phyloP scores from a whole-genome alignment of 225 moss, liverwort and hornwort species.

The Bryum argenteum region DNA sequence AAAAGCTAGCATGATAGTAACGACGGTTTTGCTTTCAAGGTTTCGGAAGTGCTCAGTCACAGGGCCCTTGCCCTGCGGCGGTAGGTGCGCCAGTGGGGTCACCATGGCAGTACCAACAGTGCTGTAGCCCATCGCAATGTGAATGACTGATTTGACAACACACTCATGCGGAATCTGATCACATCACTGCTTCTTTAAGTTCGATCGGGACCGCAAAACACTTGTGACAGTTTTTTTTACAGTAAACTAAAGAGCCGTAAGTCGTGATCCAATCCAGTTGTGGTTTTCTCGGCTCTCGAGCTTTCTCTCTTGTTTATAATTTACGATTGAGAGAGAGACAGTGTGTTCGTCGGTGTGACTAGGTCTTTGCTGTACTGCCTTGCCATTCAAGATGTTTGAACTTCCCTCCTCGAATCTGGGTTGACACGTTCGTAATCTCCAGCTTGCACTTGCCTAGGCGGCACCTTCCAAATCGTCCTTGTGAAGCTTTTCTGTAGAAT shows the following conservation, averaged over 20 bases:
- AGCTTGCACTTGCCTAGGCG: not conserved
- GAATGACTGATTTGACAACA: slow-evolving; percentile 1
- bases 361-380: not conserved
- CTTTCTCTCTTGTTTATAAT: too few relatives aligned
- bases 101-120: not conserved
- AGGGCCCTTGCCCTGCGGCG: slow-evolving; percentile 7
- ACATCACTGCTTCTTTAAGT: too few relatives aligned
- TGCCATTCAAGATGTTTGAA: not conserved
- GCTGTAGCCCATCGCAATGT: not conserved
- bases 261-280: too few relatives aligned
- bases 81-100: not conserved
- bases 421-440: not conserved
- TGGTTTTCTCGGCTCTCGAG: too few relatives aligned
- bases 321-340: not conserved
- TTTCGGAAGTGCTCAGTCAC: not conserved
- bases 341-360: not conserved
- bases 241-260: too few relatives aligned
- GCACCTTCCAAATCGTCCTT: not conserved
- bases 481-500: not conserved
- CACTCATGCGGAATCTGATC: not conserved
- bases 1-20: not conserved
- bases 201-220: too few relatives aligned
- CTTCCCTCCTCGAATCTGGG: not conserved
- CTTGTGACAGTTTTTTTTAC: too few relatives aligned
- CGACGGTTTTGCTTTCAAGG: not conserved